A percentile compares a stretch with the other conserved stretches of the same genome.
These are phyloP conservation scores for Tolypocladium amazonense DNA, from an alignment of 2,329 filamentous ascomycete species.

Conservation along the genomic window DNA sequence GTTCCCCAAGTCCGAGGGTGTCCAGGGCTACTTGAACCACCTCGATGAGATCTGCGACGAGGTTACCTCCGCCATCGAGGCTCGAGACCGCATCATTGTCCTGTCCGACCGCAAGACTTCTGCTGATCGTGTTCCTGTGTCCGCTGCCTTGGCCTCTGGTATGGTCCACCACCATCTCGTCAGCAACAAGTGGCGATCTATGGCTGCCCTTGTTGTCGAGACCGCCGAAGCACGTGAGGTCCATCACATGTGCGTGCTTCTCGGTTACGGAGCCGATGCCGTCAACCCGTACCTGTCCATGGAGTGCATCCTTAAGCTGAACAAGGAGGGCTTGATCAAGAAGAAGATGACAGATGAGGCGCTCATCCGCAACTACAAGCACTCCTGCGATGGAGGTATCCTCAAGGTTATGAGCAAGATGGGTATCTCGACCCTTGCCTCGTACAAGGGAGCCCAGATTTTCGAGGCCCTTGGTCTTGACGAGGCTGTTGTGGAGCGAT, in stretches of 20 bases:
- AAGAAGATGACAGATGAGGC: conserved; percentile 76
- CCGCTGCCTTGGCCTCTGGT: conserved; percentile 76
- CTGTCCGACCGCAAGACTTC: conserved; percentile 83
- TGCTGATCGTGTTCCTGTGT: conserved; percentile 73
- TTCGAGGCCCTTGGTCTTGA: conserved; percentile 94
- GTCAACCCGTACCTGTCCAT: conserved; percentile 92
- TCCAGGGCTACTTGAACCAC: conserved; percentile 75
- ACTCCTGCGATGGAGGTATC: conserved; percentile 91
- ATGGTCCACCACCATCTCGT: conserved; percentile 95
- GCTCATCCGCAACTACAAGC: conserved; percentile 91
- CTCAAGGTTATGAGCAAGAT: conserved; percentile 99
- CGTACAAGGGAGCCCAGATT: conserved; percentile 96
- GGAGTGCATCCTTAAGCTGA: conserved; percentile 95
- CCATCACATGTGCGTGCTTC: conserved; percentile 96
- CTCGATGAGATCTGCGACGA: conserved; percentile 83
- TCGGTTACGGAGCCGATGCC: conserved; percentile 90
- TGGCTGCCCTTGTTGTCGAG: conserved; percentile 79
- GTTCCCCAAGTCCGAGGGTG: conserved; percentile 76
- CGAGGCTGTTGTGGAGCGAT: conserved; percentile 82
- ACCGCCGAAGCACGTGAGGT: conserved; percentile 94
- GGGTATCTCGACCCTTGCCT: conserved; percentile 93
- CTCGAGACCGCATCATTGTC: conserved; percentile 74
- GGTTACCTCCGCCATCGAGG: conserved; percentile 72
- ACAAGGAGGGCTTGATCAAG: conserved; percentile 83
- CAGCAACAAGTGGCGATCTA: conserved; percentile 88